Conservation (phyloP, 257 asterid species). For the Solanum paucissectum region DNA sequence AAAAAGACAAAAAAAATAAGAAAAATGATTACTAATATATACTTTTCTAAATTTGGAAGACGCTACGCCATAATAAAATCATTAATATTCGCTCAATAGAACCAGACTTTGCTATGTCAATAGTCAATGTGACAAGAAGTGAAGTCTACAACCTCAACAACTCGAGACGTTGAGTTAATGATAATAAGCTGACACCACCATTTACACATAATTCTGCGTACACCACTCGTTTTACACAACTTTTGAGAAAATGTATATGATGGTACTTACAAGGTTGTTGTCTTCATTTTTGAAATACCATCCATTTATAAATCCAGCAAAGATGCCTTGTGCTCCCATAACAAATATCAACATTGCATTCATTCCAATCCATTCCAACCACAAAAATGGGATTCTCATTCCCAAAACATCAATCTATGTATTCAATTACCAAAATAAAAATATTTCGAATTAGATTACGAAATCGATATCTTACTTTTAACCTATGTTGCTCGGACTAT, state of each 20-base stretch:
- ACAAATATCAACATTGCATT: slow-evolving; percentile 91
- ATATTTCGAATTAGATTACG: neutral
- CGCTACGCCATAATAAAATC: neutral
- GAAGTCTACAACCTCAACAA: neutral
- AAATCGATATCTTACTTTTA: neutral
- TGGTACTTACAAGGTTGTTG: slow-evolving; percentile 45
- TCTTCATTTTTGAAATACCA: slow-evolving; percentile 55
- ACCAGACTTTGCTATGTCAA: neutral
- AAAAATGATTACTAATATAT: neutral
- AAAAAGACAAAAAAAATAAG: neutral
- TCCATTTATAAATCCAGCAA: slow-evolving; percentile 70
- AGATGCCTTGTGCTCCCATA: slow-evolving; percentile 77
- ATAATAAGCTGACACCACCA: neutral
- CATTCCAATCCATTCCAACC: slow-evolving; percentile 94
- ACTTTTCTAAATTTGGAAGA: neutral
- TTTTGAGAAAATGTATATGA: neutral
- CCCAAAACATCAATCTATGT: slow-evolving; percentile 67
- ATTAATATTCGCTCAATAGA: neutral
- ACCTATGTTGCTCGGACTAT: neutral
- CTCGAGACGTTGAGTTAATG: neutral
- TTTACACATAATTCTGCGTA: neutral
- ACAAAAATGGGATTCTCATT: slow-evolving; percentile 52
- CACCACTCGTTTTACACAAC: neutral
- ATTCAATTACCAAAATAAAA: neutral
- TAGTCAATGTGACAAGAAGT: neutral